Conservation (phyloP, 441 rosid species). For the Hura crepitans region DNA sequence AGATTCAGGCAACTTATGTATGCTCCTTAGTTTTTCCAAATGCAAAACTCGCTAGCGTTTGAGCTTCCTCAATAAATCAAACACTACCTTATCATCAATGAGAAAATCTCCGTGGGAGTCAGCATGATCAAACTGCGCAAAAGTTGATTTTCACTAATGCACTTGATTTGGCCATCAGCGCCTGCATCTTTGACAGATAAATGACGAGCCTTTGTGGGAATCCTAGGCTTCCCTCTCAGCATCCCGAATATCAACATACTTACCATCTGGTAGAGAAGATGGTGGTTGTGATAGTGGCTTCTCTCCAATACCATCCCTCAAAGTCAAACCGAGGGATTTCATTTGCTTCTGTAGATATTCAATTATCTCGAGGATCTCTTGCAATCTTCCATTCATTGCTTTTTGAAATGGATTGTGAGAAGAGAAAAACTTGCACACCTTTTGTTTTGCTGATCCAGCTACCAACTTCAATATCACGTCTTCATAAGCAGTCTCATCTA, state of each 20-base stretch:
- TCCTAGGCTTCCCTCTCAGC: not conserved
- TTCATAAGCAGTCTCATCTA: not conserved
- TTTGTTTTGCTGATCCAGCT: not conserved
- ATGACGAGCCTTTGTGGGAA: not conserved
- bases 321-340: constrained; percentile 12
- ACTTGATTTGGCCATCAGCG: not conserved
- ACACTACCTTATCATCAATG: not conserved
- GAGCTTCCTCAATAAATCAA: not conserved
- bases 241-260: not conserved
- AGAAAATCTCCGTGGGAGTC: not conserved
- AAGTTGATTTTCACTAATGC: not conserved
- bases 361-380: constrained; percentile 14
- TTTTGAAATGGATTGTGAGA: not conserved
- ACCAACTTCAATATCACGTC: not conserved
- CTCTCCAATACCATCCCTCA: not conserved
- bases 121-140: not conserved
- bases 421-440: not conserved
- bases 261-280: not conserved
- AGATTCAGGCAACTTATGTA: not conserved
- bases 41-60: not conserved
- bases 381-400: not conserved
- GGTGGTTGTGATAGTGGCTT: not conserved
- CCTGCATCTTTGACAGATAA: not conserved
- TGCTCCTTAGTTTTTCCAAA: not conserved
- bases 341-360: constrained; percentile 23